phyloP scores from a whole-genome alignment of 1,139 yeast genomes.

The Yamadazyma jaroonii region DNA sequence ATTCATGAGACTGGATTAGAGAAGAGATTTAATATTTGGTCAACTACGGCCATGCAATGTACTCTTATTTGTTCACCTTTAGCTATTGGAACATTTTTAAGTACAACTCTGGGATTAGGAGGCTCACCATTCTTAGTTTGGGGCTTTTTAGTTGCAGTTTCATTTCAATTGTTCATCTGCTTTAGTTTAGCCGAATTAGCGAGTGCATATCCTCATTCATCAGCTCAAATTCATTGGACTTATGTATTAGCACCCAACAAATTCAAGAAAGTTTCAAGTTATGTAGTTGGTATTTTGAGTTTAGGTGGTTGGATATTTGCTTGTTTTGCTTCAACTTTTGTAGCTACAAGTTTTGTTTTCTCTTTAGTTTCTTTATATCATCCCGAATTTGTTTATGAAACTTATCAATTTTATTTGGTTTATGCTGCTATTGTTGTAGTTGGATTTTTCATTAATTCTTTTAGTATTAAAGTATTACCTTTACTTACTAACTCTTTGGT shows the following conservation, averaged over 20 bases:
- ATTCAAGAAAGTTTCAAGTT: constrained; percentile 26
- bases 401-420: constrained; percentile 24
- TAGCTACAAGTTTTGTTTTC: constrained; percentile 43
- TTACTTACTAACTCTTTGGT: constrained; percentile 18
- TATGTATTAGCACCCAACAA: constrained; percentile 21
- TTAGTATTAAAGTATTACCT: constrained; percentile 19
- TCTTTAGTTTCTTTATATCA: constrained; percentile 36
- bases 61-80: constrained; percentile 25
- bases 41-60: constrained; percentile 22
- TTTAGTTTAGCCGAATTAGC: constrained; percentile 26
- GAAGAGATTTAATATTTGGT: constrained; percentile 23
- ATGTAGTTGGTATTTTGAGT: constrained; percentile 46
- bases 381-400: constrained; percentile 19
- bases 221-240: constrained; percentile 32
- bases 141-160: constrained; percentile 21
- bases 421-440: constrained; percentile 17
- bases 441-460: constrained; percentile 20
- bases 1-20: constrained; percentile 10
- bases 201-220: constrained; percentile 26
- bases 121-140: constrained; percentile 25
- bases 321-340: constrained; percentile 22
- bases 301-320: constrained; percentile 55
- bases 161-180: constrained; percentile 21
- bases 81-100: constrained; percentile 25
- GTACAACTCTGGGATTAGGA: constrained; percentile 26